A percentile compares a stretch with the other conserved stretches of the same genome.
These are phyloP conservation scores for Bullera alba DNA, from an alignment of 768 basidiomycete species.

Conservation along the genomic window DNA sequence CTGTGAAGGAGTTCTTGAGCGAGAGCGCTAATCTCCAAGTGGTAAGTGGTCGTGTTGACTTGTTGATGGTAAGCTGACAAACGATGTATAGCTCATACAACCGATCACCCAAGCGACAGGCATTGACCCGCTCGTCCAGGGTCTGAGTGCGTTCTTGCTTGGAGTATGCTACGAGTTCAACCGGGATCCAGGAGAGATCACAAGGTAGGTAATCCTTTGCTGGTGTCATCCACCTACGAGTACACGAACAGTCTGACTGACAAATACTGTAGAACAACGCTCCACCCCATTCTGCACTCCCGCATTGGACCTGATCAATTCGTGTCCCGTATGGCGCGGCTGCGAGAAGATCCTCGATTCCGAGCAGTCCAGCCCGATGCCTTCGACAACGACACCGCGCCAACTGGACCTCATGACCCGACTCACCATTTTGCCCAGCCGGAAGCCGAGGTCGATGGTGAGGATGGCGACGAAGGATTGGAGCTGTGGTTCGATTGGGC, in stretches of 20 bases:
- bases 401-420: constrained; percentile 3
- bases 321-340: constrained; percentile 72
- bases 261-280: constrained; percentile 59
- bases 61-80: constrained; percentile 11
- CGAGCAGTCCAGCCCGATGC: constrained; percentile 79
- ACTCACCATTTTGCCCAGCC: constrained; percentile 13
- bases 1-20: constrained; percentile 80
- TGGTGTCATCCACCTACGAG: too few relatives aligned
- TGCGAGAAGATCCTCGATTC: constrained; percentile 90
- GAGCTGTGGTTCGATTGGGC: constrained; percentile 98
- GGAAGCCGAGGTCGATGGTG: constrained; percentile 35
- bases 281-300: constrained; percentile 74
- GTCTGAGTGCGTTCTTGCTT: constrained; percentile 81
- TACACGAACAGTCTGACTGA: not conserved
- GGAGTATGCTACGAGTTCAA: constrained; percentile 96
- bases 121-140: constrained; percentile 76
- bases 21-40: constrained; percentile 79
- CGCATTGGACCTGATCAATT: constrained; percentile 86
- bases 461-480: constrained; percentile 56
- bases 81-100: constrained; percentile 69
- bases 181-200: constrained; percentile 88
- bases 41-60: constrained; percentile 56
- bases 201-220: constrained; percentile 55
- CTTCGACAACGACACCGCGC: constrained; percentile 53
- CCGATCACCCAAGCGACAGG: constrained; percentile 87